Base-by-base conservation (phyloP, 116 monocot species). In the Zostera marina region DNA sequence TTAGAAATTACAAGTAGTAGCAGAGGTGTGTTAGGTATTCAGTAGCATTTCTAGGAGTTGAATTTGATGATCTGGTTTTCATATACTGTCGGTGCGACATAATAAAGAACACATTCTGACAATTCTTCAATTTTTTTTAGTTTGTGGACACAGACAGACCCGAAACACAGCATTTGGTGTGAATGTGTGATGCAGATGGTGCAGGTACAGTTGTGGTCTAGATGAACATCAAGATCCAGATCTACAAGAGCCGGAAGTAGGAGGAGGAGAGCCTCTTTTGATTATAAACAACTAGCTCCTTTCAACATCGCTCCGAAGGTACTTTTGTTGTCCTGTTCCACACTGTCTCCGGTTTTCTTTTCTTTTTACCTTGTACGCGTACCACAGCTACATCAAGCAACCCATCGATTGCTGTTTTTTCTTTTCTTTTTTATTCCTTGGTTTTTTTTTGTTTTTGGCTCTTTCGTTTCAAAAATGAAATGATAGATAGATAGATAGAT, bases 131-230 rank as follows among this genome's bases (percentile, higher is more conserved):
- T 70, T 70, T 32, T 32, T n/a, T n/a, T n/a, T n/a, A n/a, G 26
- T 32, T 2, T 32, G 32, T 32, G 32, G 32, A 32, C 32, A 32
- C 32, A 32, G 5, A 32, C 32, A 32, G 5, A 32, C 32, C 2
- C 32, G 5, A 32, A 47, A 54, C 20, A 26, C 77, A 84, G 84
- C 65, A 63, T 78, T 81, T 89, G 80, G 84, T 78, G 59, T 73
- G 66, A 68, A 84, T 77, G 84, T 78, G 59, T 73, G 66, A 68
- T 43, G 72, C 58, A 65, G 58, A 54, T 58, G 54, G 42, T 45
- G 47, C 58, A n/a, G 47, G 19, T 66, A 72, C 66, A 20, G 48
- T 21, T 67, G 75, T 32, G 32, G 32, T 32, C 32, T n/a, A n/a
- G n/a, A n/a, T n/a, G n/a, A 32, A 32, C 32, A 32, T 66, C 76